Evolutionary conservation across 805 yeast genomes (phyloP), one percentile per base, ranked within the genome.

Genomic region (Suhomyces tanzawaensis): DNA sequence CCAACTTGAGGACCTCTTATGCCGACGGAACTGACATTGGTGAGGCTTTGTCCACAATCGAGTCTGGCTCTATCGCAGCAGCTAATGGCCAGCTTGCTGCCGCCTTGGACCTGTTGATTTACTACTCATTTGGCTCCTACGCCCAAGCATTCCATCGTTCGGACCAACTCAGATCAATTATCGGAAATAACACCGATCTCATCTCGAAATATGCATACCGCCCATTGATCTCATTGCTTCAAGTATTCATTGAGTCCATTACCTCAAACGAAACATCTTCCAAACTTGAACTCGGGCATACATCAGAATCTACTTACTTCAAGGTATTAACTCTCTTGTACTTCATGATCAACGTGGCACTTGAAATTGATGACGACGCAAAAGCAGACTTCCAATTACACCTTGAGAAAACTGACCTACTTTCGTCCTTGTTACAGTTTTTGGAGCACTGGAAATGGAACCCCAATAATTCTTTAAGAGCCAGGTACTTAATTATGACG

Each of bases 391-490:
- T 43, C 12, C 30, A 37, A 19, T 49, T 65, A 22, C 39, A 34
- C n/a, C 47, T 74, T 5, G 47, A 45, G 3, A 49, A 66, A 2
- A 35, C 58, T 0, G 65, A 73, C 19, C 13, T 85, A 1, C 45
- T 85, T 26, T 42, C 65, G 1, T 55, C 55, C 12, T 44, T 85
- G 5, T 60, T 78, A 1, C 57, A 63, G 27, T 70, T 74, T 34
- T 68, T 85, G 7, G 90, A 82, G 44, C 63, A 71, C 30, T 82
- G 91, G 86, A 73, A 85, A 47, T 79, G 85, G 82, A 45, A 59
- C 37, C 64, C 66, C 9, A 51, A 55, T 33, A 54, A 47, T 16
- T 34, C 37, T 5, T 55, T 74, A 64, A 69, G 81, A 44, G 62
- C 81, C 9, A 63, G 93, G 49, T 76, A 80, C 47, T 64, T 84